Evolutionary conservation across 805 yeast species (phyloP), one percentile per base, ranked within the genome.

Genomic region (Yamadazyma paraphyllophila): DNA sequence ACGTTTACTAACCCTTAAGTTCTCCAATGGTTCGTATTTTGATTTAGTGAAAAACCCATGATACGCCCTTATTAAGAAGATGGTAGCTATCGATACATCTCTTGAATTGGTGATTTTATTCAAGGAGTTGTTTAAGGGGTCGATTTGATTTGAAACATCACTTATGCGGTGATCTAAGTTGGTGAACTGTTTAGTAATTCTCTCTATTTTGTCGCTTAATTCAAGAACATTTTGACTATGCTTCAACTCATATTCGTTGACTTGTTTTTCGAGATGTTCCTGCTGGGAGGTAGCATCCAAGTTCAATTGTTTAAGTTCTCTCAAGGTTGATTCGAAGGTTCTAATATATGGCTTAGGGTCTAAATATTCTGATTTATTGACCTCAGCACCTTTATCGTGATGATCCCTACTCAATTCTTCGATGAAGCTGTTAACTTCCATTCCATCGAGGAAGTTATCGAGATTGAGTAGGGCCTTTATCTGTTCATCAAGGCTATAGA

Each of bases 271-370:
- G 16, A 82, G 71, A n/a, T 66, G 65, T 3, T 66, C 66, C 50
- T 81, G 83, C 44, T 74, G 74, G 12, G 63, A 60, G 4, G 65
- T 60, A 2, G 90, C 79, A 36, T 84, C 84, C 1, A 74, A 77
- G 38, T 74, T 74, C 36, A 94, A 65, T 41, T 72, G 73, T 55
- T 81, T 78, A 52, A 92, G 69, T 57, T 88, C 92, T 38, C 81
- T 74, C 37, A 90, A 69, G 2, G 94, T 88, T 1, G 91, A 81
- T 60, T 92, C 97, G 62, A 94, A 91, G 0, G 96, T 88, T 54
- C 97, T 78, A 39, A 92, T 92, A 60, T 88, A 94, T 1, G 98
- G 98, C 58, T 88, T 89, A 1, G 98, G 97, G 58, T 94, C 97
- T 44, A 89, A 65, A 57, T 75, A 76, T 41, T 78, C 80, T 27